Percentiles rank a stretch among this genome's conserved stretches.
These are phyloP conservation scores for Aspergillus wentii DNA, from an alignment of 495 filamentous ascomycete species.

Conservation along the genomic window DNA sequence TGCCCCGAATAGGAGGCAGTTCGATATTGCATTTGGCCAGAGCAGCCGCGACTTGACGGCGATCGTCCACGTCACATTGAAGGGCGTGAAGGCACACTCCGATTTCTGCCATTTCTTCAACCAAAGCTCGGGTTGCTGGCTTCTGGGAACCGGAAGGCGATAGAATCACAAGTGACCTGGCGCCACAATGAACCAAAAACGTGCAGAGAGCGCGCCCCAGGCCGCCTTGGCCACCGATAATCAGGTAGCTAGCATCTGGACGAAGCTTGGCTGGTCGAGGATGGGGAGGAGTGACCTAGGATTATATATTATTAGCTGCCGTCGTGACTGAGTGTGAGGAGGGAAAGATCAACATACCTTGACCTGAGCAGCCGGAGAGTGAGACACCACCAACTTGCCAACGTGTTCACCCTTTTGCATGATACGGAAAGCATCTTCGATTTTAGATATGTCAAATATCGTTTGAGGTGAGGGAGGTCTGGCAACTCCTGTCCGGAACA, in stretches of 20 bases:
- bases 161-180: slow-evolving; percentile 51
- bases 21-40: background rate
- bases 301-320: background rate
- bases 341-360: too few species aligned
- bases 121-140: background rate
- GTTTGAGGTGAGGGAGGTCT: background rate
- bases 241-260: slow-evolving; percentile 40
- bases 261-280: slow-evolving; percentile 5
- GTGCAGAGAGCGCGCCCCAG: slow-evolving; percentile 51
- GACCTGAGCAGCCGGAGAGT: too few species aligned
- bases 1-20: slow-evolving; percentile 2
- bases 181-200: slow-evolving; percentile 56
- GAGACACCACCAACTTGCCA: background rate
- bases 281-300: background rate
- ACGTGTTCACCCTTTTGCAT: background rate
- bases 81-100: background rate
- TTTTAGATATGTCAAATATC: background rate
- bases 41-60: background rate
- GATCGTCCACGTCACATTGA: background rate
- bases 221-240: slow-evolving; percentile 59
- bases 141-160: slow-evolving; percentile 45
- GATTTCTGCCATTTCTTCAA: background rate
- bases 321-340: background rate
- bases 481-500: background rate
- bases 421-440: background rate